Evolutionary conservation across 202 grass and related monocot species (phyloP).

Genomic region (Cymbopogon flexuosus): DNA sequence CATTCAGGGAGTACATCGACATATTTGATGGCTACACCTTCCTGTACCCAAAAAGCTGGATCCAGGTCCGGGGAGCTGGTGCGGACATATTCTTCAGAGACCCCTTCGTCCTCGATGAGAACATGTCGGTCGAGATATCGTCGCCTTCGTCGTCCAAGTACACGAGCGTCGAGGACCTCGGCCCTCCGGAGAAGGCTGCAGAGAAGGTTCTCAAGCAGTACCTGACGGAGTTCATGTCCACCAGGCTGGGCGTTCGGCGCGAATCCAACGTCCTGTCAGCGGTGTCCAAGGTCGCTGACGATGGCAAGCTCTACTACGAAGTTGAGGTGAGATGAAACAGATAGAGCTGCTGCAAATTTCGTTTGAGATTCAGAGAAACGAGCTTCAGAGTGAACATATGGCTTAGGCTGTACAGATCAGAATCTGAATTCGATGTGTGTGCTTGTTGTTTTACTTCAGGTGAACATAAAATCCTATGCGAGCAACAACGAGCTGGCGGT

Average conservation of each 20-base stretch:
- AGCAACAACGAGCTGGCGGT: slow-evolving; percentile 92
- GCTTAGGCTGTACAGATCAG: background rate
- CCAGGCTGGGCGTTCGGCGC: slow-evolving; percentile 54
- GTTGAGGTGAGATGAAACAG: slow-evolving; percentile 51
- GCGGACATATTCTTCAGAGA: slow-evolving; percentile 74
- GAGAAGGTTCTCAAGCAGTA: slow-evolving; percentile 69
- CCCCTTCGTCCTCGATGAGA: slow-evolving; percentile 65
- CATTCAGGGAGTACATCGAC: slow-evolving; percentile 81
- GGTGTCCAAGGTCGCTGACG: slow-evolving; percentile 47
- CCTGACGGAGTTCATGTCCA: slow-evolving; percentile 84
- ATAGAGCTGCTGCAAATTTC: background rate
- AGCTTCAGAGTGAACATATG: background rate
- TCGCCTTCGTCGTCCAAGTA: slow-evolving; percentile 79
- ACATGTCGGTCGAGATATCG: slow-evolving; percentile 75
- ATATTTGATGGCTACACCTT: slow-evolving; percentile 76
- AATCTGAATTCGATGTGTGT: background rate
- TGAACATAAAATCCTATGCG: slow-evolving; percentile 94
- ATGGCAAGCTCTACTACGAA: slow-evolving; percentile 79
- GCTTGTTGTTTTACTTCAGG: slow-evolving; percentile 29
- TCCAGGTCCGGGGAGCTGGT: slow-evolving; percentile 66
- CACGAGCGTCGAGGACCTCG: slow-evolving; percentile 51
- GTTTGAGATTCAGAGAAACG: background rate
- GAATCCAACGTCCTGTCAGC: slow-evolving; percentile 69
- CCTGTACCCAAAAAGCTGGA: slow-evolving; percentile 72
- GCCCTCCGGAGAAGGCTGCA: slow-evolving; percentile 59